Evolutionary conservation across 805 yeast species (phyloP).

Genomic region (Wickerhamiella kazuoi): DNA sequence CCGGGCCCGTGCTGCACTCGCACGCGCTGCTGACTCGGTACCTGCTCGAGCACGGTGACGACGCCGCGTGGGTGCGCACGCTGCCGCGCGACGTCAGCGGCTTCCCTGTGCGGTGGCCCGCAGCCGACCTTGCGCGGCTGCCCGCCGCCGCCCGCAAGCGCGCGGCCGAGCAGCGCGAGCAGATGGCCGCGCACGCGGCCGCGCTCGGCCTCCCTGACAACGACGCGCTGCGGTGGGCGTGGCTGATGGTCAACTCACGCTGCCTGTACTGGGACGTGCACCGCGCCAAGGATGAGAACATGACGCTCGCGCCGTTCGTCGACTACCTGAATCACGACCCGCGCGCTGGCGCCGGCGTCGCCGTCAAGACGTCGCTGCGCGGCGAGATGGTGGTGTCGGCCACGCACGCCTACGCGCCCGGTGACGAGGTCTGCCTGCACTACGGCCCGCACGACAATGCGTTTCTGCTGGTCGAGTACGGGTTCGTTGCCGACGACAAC

Average conservation of each 20-base stretch:
- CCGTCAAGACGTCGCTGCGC: slow-evolving; percentile 30
- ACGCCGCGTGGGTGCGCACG: slow-evolving; percentile 35
- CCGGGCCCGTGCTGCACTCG: too few species aligned
- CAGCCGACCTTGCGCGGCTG: slow-evolving; percentile 6
- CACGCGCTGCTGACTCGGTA: not conserved
- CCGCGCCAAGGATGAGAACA: slow-evolving; percentile 41
- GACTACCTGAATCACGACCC: slow-evolving; percentile 65
- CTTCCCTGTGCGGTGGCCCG: slow-evolving; percentile 51
- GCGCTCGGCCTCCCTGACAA: not conserved
- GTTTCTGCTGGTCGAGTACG: slow-evolving; percentile 71
- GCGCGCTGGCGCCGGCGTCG: slow-evolving; percentile 16
- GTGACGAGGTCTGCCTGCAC: slow-evolving; percentile 49
- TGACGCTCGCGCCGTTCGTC: slow-evolving; percentile 82
- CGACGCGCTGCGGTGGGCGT: slow-evolving; percentile 38
- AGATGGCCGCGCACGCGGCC: not conserved
- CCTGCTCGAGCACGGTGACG: slow-evolving; percentile 3
- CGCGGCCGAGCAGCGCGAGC: not conserved
- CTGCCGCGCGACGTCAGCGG: slow-evolving; percentile 45
- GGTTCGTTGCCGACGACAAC: slow-evolving; percentile 46
- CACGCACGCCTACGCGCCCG: slow-evolving; percentile 20
- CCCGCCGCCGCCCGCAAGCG: slow-evolving; percentile 9
- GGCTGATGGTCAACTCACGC: slow-evolving; percentile 83
- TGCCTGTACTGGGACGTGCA: slow-evolving; percentile 66
- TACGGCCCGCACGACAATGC: slow-evolving; percentile 86
- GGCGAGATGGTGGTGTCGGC: slow-evolving; percentile 37